Conservation (phyloP, 176 grass and related monocot genomes). For the sorghum (Sorghum bicolor) region DNA sequence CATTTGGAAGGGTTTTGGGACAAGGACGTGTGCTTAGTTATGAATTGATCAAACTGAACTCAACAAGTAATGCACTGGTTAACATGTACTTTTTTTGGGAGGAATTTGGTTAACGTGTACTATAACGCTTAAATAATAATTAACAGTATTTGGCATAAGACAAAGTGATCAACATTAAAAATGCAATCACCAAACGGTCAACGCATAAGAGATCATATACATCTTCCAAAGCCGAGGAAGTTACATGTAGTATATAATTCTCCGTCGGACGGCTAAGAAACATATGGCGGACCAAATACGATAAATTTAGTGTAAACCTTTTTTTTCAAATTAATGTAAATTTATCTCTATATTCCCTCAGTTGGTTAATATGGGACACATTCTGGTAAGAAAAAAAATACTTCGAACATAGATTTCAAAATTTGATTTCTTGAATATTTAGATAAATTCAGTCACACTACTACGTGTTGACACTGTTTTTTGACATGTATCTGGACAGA, state of each 20-base stretch:
- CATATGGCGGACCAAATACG: background rate
- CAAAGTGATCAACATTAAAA: background rate
- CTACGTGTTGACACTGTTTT: no score
- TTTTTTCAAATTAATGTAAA: background rate
- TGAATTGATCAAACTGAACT: constrained; percentile 4
- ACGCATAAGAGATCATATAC: background rate
- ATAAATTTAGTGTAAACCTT: background rate
- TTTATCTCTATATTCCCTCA: background rate
- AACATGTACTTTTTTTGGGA: background rate
- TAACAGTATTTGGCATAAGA: background rate
- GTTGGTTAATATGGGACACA: no score
- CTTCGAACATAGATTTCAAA: no score
- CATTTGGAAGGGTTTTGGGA: constrained; percentile 37
- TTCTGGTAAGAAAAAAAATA: no score
- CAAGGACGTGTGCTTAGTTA: background rate
- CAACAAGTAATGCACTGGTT: background rate
- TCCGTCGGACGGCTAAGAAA: background rate
- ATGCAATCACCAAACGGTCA: background rate
- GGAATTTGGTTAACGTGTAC: no score
- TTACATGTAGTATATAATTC: background rate
- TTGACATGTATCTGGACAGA: no score
- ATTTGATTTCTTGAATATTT: no score
- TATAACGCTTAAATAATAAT: background rate
- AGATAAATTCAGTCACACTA: no score
- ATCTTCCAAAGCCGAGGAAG: background rate